Base-by-base conservation (phyloP, 805 yeast genomes). In the Metschnikowia drakensbergensis region DNA sequence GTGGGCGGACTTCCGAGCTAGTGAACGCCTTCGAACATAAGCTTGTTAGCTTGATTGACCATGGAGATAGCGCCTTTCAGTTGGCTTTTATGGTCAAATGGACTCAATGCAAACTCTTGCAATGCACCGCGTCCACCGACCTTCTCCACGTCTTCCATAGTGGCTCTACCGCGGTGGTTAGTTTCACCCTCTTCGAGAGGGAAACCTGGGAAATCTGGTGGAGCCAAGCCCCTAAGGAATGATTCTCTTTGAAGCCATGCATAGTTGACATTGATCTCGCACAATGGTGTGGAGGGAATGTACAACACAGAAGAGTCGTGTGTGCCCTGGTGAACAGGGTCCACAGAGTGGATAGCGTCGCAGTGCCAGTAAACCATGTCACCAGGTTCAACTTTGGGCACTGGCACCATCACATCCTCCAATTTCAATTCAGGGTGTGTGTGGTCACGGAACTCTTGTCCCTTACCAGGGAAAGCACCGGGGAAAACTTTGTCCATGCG, bases 341-440 rank as follows among this genome's bases (percentile, higher is more conserved):
- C 77, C 26, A 74, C 76, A 9, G 68, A 68, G 52, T 74, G 79
- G 11, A 67, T 62, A 26, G 64, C 45, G 51, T 73, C 78, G 46
- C 69, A 63, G 47, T 74, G 79, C 77, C 77, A 74, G 45, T 67
- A 65, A 0, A 74, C 74, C 49, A 59, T 63, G 54, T 72, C 77
- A 5, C 79, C 79, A 9, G 74, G 66, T 2, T 64, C 45, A n/a
- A 72, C 73, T 13, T 59, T 53, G 5, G 78, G 77, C 34, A 72
- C 57, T 1, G 65, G 54, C 9, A 64, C 61, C 61, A 73, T 66
- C 3, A 66, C 50, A n/a, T 54, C 50, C 1, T 53, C 50, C n/a
- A 62, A 66, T 5, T 62, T 42, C 33, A 74, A 54, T 37, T 70
- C 74, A 1, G 76, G 76, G 50, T 68, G 72, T 36, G 53, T 47